These are phyloP conservation scores for Funneliformis geosporum DNA, from an alignment of 192 early-diverging fungal species.

Conservation along the genomic window DNA sequence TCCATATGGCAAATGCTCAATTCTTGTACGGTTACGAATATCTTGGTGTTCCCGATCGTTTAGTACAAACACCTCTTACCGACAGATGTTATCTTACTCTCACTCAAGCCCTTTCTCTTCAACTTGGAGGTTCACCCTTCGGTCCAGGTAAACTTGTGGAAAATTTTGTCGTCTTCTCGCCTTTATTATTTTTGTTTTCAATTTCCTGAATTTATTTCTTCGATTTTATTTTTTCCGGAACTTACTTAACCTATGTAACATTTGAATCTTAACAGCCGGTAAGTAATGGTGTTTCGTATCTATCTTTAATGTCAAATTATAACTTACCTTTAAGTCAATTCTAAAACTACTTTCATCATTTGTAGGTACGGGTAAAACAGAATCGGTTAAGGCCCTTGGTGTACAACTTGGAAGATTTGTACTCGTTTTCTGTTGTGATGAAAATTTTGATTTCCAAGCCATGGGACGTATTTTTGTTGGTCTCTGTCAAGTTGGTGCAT, in stretches of 20 bases:
- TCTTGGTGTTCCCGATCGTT: constrained; percentile 91
- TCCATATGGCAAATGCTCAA: constrained; percentile 91
- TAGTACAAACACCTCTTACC: constrained; percentile 98
- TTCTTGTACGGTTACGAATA: constrained; percentile 99
- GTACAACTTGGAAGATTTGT: constrained; percentile 85
- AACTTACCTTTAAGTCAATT: no score
- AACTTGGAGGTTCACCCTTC: constrained; percentile 96
- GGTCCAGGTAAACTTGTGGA: constrained; percentile 54
- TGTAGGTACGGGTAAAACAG: constrained; percentile 97
- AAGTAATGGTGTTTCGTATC: not conserved
- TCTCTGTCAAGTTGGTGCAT: constrained; percentile 97
- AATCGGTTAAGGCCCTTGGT: constrained; percentile 97
- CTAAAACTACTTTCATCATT: not conserved
- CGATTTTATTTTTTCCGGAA: not conserved
- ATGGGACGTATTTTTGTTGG: constrained; percentile 99
- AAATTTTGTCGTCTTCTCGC: not conserved
- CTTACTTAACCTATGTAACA: not conserved
- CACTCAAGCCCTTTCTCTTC: constrained; percentile 91
- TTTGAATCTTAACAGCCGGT: not conserved
- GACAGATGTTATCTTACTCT: constrained; percentile 98
- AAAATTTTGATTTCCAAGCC: constrained; percentile 99
- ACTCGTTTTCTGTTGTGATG: constrained; percentile 99
- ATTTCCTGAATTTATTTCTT: not conserved
- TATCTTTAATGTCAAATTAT: no score
- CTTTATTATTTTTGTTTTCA: not conserved